Percentiles rank a stretch among this genome's conserved stretches.
phyloP scores from a whole-genome alignment of 2,329 filamentous ascomycete genomes.

The Ophiostoma himal-ulmi region DNA sequence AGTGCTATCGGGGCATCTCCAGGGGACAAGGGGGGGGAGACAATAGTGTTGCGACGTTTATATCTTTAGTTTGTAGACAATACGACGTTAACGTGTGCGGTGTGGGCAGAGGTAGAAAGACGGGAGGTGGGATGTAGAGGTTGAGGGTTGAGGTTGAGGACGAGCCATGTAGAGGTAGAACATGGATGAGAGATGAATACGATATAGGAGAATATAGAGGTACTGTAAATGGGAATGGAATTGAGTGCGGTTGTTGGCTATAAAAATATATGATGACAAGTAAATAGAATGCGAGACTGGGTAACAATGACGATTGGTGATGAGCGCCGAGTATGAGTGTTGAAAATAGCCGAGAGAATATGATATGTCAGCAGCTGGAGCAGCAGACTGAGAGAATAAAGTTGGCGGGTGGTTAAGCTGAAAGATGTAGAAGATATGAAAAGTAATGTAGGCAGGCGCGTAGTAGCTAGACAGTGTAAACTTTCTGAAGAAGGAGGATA shows the following conservation, averaged over 20 bases:
- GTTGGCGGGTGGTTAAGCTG: neutral
- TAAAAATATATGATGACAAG: neutral
- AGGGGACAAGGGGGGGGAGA: neutral
- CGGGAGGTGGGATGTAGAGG: neutral
- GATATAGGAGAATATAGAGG: neutral
- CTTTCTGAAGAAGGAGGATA: neutral
- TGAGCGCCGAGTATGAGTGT: neutral
- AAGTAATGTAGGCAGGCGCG: neutral
- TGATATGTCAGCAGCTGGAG: neutral
- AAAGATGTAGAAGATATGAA: neutral
- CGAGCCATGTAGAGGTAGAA: neutral
- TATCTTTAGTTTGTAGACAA: neutral
- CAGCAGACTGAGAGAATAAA: neutral
- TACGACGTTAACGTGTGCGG: conserved; percentile 6
- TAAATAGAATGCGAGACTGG: neutral
- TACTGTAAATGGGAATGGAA: neutral
- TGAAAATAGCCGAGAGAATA: neutral
- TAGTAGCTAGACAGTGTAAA: neutral
- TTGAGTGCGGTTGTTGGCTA: neutral
- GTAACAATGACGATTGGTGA: no score
- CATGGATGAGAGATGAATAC: neutral
- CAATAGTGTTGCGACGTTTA: conserved; percentile 7
- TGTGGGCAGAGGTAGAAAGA: neutral
- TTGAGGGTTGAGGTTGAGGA: neutral
- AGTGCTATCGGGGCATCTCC: neutral